Evolutionary conservation across 2,329 filamentous ascomycete species (phyloP), one percentile per base, ranked within the genome.

Genomic region (Epicoccum nigrum): DNA sequence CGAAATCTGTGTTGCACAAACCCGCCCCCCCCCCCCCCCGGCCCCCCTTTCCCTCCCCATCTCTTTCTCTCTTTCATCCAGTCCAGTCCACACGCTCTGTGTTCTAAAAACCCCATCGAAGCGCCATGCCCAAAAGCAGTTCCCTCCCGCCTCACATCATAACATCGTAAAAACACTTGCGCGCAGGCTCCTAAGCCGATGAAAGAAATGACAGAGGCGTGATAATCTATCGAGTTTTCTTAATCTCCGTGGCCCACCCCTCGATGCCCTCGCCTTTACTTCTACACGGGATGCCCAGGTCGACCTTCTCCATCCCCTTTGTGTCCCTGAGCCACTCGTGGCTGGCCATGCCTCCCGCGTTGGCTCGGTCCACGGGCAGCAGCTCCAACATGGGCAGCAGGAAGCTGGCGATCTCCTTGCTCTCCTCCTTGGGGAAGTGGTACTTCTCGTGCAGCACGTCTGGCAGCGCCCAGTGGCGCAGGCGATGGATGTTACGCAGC

Each of bases 401-500:
- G 75, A 99, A 97, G 21, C 90, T 88, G 13, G 86, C 82, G 58
- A 97, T 87, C 54, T 84, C 84, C 75, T 87, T 88, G 35, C 84
- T 86, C 63, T 97, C 92, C 42, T 96, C 85, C 11, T 89, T 85
- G 59, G 85, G 86, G 75, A 96, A 97, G 73, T 97, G 94, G 69
- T 99, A 99, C 72, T 99, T 99, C 75, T 99, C 94, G 54, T 88
- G 85, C 25, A 99, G 81, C 1, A 99, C 94, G 66, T 97, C 93
- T 0, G 92, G 86, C 5, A 99, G 79, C 0, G 92, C 92, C 94
- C 94, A 99, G 76, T 97, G 93, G 44, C 94, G 89, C 58, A 99
- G 83, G 35, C 94, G 86, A 74, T 97, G 94, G 65, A 99, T 99
- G 77, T 99, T 97, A 51, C 94, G 90, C 30, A 99, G 83, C 73